phyloP scores from a whole-genome alignment of 2,329 filamentous ascomycete genomes.

The Exophiala phaeomuriformis region DNA sequence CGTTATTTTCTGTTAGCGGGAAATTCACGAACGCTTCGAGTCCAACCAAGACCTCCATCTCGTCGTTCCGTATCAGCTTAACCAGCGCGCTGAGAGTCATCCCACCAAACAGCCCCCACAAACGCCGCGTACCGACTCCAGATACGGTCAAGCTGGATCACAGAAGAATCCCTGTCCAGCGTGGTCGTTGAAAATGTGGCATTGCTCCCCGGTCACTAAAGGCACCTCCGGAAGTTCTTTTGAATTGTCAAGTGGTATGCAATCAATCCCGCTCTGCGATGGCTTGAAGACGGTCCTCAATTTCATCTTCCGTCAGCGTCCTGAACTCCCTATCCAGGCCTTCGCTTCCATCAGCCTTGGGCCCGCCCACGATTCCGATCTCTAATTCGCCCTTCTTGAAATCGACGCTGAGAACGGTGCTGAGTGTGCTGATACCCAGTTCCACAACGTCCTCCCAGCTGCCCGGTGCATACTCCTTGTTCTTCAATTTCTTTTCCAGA shows the following conservation, averaged over 20 bases:
- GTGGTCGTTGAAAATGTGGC: slow-evolving; percentile 16
- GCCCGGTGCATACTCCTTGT: slow-evolving; percentile 90
- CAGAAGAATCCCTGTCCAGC: slow-evolving; percentile 23
- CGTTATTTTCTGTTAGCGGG: neutral
- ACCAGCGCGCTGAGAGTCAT: slow-evolving; percentile 7
- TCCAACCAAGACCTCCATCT: neutral
- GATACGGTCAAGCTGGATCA: slow-evolving; percentile 9
- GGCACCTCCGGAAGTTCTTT: neutral
- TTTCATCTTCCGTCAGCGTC: slow-evolving; percentile 90
- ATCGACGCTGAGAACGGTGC: slow-evolving; percentile 94
- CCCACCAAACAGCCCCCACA: slow-evolving; percentile 13
- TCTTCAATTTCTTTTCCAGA: slow-evolving; percentile 99
- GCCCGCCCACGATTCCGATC: slow-evolving; percentile 92
- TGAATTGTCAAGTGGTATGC: neutral
- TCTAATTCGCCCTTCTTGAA: slow-evolving; percentile 99
- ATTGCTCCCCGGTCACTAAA: neutral
- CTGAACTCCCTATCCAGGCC: slow-evolving; percentile 74
- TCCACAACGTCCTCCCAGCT: slow-evolving; percentile 97
- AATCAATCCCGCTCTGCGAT: slow-evolving; percentile 92
- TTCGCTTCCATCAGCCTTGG: slow-evolving; percentile 71
- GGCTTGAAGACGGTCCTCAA: slow-evolving; percentile 93
- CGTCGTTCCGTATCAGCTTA: slow-evolving; percentile 12
- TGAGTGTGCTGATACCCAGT: slow-evolving; percentile 88
- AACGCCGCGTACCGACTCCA: slow-evolving; percentile 2
- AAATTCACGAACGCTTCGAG: neutral